phyloP scores from a whole-genome alignment of 805 yeast species.

The Zygosaccharomyces pseudorouxii region DNA sequence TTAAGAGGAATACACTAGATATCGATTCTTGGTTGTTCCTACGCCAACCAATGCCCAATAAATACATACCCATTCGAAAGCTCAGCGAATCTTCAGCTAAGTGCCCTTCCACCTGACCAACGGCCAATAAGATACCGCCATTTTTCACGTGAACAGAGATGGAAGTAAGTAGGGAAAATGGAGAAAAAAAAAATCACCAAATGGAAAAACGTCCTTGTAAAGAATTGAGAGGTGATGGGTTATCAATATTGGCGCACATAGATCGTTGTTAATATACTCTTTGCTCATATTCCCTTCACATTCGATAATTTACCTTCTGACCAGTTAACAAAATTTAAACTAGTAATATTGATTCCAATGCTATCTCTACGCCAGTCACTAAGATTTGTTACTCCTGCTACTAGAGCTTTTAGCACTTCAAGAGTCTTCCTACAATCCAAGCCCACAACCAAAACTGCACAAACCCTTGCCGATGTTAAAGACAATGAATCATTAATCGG shows the following conservation, averaged over 20 bases:
- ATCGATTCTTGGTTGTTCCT: neutral
- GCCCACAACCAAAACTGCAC: slow-evolving; percentile 57
- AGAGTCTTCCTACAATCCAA: slow-evolving; percentile 34
- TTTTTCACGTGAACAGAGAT: slow-evolving; percentile 1
- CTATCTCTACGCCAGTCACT: slow-evolving; percentile 36
- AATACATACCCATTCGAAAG: neutral
- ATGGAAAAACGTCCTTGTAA: neutral
- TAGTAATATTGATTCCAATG: slow-evolving; percentile 18
- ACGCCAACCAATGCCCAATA: neutral
- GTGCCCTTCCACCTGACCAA: neutral
- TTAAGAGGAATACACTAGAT: too few species aligned
- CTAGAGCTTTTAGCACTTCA: slow-evolving; percentile 33
- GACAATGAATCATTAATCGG: slow-evolving; percentile 79
- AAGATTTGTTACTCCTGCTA: slow-evolving; percentile 30
- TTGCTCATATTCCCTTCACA: neutral
- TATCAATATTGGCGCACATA: neutral
- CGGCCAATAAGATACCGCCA: neutral
- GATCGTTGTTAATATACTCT: neutral
- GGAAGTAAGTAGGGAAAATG: neutral
- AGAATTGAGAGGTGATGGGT: neutral
- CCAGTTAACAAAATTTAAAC: neutral
- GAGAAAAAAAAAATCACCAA: neutral
- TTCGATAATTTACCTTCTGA: neutral
- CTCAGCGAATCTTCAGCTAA: neutral
- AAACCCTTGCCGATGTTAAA: slow-evolving; percentile 67